phyloP scores from a whole-genome alignment of 2,329 filamentous ascomycete genomes.

The Botrytis deweyae region DNA sequence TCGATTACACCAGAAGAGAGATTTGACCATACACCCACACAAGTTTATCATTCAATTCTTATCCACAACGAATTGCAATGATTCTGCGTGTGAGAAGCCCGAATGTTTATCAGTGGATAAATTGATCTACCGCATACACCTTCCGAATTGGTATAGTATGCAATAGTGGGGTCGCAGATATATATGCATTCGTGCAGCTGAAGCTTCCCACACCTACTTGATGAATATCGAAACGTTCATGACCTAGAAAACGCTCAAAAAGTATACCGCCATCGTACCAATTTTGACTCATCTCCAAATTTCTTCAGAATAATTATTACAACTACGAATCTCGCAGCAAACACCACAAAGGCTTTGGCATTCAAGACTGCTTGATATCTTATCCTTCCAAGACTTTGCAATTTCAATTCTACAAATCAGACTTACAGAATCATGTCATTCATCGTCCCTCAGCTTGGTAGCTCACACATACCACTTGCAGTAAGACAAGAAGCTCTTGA shows the following conservation, averaged over 20 bases:
- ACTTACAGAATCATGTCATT: conserved; percentile 1
- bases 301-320: background rate
- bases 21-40: background rate
- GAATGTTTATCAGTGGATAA: background rate
- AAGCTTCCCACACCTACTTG: background rate
- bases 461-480: background rate
- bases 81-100: background rate
- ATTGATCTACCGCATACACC: background rate
- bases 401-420: background rate
- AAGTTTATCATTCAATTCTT: background rate
- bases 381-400: background rate
- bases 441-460: background rate
- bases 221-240: background rate
- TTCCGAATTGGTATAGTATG: background rate
- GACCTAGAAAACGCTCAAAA: background rate
- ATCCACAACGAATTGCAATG: background rate
- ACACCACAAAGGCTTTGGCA: background rate
- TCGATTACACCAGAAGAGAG: background rate
- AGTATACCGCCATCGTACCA: background rate
- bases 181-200: background rate
- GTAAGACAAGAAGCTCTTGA: conserved; percentile 15
- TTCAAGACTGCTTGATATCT: background rate
- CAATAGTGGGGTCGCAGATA: background rate
- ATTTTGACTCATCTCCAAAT: background rate
- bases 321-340: background rate